Evolutionary conservation across 106 monocot genomes (phyloP).

Genomic region (Xerophyta viscosa): DNA sequence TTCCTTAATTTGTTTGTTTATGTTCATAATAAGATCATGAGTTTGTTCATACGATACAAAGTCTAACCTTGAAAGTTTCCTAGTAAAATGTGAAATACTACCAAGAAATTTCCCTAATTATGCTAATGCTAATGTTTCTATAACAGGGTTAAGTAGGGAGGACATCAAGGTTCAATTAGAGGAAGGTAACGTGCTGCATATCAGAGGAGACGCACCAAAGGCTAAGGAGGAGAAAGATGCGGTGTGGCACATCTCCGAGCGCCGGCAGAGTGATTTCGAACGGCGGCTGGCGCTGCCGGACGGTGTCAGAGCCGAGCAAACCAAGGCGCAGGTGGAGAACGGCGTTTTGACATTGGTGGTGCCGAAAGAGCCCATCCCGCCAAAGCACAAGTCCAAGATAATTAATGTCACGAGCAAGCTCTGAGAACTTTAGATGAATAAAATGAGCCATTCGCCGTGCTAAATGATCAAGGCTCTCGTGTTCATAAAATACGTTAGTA

Average conservation of each 20-base stretch:
- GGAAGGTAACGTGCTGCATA: constrained; percentile 59
- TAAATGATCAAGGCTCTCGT: no score
- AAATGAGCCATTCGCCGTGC: no score
- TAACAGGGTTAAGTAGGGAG: constrained; percentile 50
- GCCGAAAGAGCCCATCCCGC: constrained; percentile 54
- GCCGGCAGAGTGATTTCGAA: constrained; percentile 39
- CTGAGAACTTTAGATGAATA: no score
- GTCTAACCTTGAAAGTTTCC: no score
- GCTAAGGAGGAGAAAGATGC: constrained; percentile 40
- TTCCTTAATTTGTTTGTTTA: no score
- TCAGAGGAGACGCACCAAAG: constrained; percentile 24
- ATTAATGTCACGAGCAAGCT: constrained; percentile 72
- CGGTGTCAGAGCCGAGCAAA: constrained; percentile 39
- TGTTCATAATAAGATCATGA: no score
- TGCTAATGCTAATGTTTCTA: no score
- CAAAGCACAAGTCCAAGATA: constrained; percentile 35
- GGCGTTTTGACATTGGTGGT: constrained; percentile 65
- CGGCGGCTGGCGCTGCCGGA: constrained; percentile 55
- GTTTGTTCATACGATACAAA: no score
- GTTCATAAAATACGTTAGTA: no score
- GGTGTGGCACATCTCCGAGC: constrained; percentile 55
- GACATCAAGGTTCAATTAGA: constrained; percentile 70
- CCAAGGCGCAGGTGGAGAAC: constrained; percentile 62
- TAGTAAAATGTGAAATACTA: no score
- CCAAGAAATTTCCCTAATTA: no score